These are phyloP conservation scores for Talaromyces borbonicus DNA, from an alignment of 495 filamentous ascomycete genomes.

Conservation along the genomic window DNA sequence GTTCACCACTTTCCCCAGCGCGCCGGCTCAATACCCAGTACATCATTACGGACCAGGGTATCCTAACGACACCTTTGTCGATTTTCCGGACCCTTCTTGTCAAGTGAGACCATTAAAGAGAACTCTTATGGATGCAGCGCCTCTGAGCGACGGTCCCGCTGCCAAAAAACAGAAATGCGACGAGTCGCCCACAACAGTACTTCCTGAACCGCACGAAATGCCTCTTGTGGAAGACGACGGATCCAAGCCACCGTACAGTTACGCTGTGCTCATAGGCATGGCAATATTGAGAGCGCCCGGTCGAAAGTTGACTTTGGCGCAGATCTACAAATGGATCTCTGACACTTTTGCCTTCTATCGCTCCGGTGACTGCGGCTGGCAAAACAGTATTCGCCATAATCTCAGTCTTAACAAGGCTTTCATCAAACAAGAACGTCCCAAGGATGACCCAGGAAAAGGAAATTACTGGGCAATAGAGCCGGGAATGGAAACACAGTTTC, in stretches of 20 bases:
- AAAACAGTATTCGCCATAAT: slow-evolving; percentile 98
- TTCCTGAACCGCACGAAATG: slow-evolving; percentile 69
- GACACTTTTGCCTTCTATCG: slow-evolving; percentile 87
- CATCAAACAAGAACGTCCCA: slow-evolving; percentile 88
- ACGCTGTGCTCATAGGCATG: slow-evolving; percentile 95
- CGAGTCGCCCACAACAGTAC: slow-evolving; percentile 32
- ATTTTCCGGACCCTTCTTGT: slow-evolving; percentile 46
- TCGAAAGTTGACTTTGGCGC: slow-evolving; percentile 78
- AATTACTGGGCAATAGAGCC: slow-evolving; percentile 92
- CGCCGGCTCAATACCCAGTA: slow-evolving; percentile 16
- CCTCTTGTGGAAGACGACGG: slow-evolving; percentile 78
- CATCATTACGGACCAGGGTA: slow-evolving; percentile 11
- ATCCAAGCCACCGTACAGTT: slow-evolving; percentile 80
- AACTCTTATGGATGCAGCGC: slow-evolving; percentile 60
- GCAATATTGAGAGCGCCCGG: slow-evolving; percentile 82
- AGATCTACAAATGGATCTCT: slow-evolving; percentile 99
- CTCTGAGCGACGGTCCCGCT: slow-evolving; percentile 56
- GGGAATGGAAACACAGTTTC: slow-evolving; percentile 79
- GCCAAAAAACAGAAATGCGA: slow-evolving; percentile 51
- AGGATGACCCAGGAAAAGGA: slow-evolving; percentile 97
- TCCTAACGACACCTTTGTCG: slow-evolving; percentile 41
- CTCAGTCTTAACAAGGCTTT: slow-evolving; percentile 98
- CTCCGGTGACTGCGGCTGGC: slow-evolving; percentile 79
- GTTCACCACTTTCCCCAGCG: slow-evolving; percentile 51
- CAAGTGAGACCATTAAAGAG: slow-evolving; percentile 56